Percentiles rank a stretch among this genome's conserved stretches.
These are phyloP conservation scores for Naumovozyma baii DNA, from an alignment of 805 yeast genomes.

Conservation along the genomic window DNA sequence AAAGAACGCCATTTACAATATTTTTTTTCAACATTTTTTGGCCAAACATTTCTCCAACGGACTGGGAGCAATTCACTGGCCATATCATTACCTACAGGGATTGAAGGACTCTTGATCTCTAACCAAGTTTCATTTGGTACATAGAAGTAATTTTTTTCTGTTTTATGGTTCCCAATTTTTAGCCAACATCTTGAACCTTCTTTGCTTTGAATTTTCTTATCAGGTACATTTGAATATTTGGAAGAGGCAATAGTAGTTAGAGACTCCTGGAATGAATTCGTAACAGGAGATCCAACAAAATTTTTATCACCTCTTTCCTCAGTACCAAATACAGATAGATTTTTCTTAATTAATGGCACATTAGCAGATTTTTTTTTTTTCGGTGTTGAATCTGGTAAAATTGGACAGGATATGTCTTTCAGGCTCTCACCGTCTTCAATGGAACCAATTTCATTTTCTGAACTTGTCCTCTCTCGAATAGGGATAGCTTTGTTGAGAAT, in stretches of 20 bases:
- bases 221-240: conserved; percentile 2
- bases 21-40: conserved; percentile 53
- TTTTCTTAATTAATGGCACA: conserved; percentile 6
- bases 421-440: not conserved
- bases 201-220: conserved; percentile 1
- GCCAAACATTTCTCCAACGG: conserved; percentile 87
- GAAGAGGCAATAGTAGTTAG: conserved; percentile 9
- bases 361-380: not conserved
- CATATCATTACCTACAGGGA: conserved; percentile 45
- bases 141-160: conserved; percentile 1
- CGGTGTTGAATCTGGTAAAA: not conserved
- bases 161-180: not conserved
- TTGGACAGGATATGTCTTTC: not conserved
- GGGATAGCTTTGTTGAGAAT: conserved; percentile 13
- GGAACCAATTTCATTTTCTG: not conserved
- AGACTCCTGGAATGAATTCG: conserved; percentile 7
- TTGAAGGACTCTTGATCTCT: conserved; percentile 67
- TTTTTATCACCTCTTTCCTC: not conserved
- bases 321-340: conserved; percentile 5
- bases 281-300: conserved; percentile 2
- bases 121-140: conserved; percentile 39
- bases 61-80: conserved; percentile 56
- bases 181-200: not conserved
- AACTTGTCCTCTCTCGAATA: not conserved
- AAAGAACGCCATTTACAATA: conserved; percentile 87